A percentile compares a stretch with the other conserved stretches of the same genome.
Conservation (phyloP, 192 early-diverging fungal genomes). For the Chytriomyces hyalinus region DNA sequence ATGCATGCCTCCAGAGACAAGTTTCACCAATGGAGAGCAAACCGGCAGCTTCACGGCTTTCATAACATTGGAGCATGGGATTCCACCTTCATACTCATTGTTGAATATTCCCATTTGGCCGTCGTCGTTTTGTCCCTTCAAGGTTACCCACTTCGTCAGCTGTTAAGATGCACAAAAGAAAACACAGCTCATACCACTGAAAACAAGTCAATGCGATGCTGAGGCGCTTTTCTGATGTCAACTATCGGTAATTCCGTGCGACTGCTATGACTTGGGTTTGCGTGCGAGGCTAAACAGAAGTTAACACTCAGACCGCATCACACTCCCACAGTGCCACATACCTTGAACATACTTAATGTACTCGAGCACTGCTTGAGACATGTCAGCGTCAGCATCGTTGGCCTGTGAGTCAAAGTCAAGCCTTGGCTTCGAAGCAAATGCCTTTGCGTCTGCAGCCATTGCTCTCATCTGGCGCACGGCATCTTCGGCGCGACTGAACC, state of each 20-base stretch:
- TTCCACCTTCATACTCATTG: conserved; percentile 15
- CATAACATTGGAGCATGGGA: conserved; percentile 31
- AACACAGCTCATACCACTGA: conserved; percentile 3
- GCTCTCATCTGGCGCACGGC: too few species aligned
- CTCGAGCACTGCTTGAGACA: neutral
- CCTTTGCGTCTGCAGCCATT: too few species aligned
- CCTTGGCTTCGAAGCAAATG: neutral
- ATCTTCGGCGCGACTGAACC: too few species aligned
- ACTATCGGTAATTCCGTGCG: too few species aligned
- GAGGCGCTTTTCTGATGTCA: neutral
- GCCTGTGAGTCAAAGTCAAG: neutral
- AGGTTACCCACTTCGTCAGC: neutral
- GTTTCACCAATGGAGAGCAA: neutral
- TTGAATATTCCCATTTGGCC: conserved; percentile 35
- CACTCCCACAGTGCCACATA: neutral
- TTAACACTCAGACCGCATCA: neutral
- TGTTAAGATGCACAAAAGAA: too few species aligned
- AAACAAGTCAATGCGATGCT: neutral
- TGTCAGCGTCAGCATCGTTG: too few species aligned
- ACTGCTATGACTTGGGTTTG: too few species aligned
- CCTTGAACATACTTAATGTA: neutral
- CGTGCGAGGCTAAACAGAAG: neutral
- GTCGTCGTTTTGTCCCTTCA: conserved; percentile 38
- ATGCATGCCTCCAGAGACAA: conserved; percentile 35
- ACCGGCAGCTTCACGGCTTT: conserved; percentile 21